These are phyloP conservation scores for Aegilops bicornis DNA, from an alignment of 176 grass and related monocot genomes.

Conservation along the genomic window DNA sequence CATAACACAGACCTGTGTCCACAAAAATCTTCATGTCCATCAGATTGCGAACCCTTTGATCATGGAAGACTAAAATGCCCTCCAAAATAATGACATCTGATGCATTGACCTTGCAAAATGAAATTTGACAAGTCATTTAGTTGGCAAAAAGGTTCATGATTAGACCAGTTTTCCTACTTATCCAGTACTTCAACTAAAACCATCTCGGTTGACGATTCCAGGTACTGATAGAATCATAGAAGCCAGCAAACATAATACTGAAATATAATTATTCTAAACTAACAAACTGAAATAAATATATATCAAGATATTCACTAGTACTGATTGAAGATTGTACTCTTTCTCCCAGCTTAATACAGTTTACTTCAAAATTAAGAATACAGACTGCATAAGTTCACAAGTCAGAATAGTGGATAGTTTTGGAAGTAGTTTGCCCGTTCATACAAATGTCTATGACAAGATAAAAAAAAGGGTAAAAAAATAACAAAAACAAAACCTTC, in stretches of 20 bases:
- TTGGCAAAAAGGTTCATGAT: background rate
- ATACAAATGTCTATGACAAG: background rate
- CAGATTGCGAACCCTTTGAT: slow-evolving; percentile 83
- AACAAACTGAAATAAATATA: background rate
- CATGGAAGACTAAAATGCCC: slow-evolving; percentile 98
- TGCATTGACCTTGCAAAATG: slow-evolving; percentile 81
- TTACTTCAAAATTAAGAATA: slow-evolving; percentile 21
- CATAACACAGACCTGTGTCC: slow-evolving; percentile 64
- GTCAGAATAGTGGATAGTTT: background rate
- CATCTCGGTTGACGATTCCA: background rate
- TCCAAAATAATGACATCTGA: slow-evolving; percentile 99
- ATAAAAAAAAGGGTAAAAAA: background rate
- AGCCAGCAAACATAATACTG: background rate
- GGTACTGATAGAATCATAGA: slow-evolving; percentile 17
- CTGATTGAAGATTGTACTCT: background rate
- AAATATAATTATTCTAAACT: background rate
- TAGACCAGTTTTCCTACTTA: background rate
- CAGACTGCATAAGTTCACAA: background rate
- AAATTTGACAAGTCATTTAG: background rate
- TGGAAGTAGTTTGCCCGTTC: background rate
- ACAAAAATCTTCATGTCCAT: slow-evolving; percentile 99
- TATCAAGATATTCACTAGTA: background rate
- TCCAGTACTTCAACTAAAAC: background rate
- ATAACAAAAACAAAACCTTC: background rate
- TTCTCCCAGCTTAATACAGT: background rate